These are phyloP conservation scores for Tetrapisispora arboricola DNA, from an alignment of 805 yeast genomes.

Conservation along the genomic window DNA sequence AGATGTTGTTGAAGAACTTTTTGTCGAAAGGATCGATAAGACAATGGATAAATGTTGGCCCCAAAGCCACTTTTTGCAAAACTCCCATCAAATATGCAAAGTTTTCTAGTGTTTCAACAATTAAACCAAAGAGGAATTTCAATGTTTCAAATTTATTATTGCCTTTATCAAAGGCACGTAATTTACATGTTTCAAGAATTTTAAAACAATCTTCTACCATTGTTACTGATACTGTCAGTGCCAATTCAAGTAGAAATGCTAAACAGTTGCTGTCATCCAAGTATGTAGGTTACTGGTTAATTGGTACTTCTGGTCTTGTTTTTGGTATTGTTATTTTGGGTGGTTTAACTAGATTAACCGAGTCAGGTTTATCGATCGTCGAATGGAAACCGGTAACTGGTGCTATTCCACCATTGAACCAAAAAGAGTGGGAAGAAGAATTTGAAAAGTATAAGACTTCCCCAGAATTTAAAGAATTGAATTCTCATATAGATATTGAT, in stretches of 20 bases:
- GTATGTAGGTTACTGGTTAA: slow-evolving; percentile 74
- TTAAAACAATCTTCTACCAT: slow-evolving; percentile 6
- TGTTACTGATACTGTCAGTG: not conserved
- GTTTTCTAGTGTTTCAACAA: not conserved
- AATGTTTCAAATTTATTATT: not conserved
- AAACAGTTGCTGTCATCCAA: slow-evolving; percentile 31
- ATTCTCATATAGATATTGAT: slow-evolving; percentile 71
- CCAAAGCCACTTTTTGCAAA: not conserved
- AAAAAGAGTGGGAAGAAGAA: slow-evolving; percentile 78
- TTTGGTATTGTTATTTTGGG: slow-evolving; percentile 96
- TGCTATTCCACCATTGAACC: slow-evolving; percentile 73
- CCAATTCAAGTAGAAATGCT: not conserved
- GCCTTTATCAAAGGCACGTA: slow-evolving; percentile 1
- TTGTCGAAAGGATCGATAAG: not conserved
- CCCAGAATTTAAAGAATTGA: slow-evolving; percentile 85
- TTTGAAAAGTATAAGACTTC: slow-evolving; percentile 71
- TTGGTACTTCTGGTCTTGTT: slow-evolving; percentile 79
- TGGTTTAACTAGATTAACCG: slow-evolving; percentile 90
- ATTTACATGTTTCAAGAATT: slow-evolving; percentile 8
- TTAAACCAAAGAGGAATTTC: not conserved
- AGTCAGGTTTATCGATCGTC: slow-evolving; percentile 89
- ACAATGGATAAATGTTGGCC: not conserved
- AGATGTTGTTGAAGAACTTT: not conserved
- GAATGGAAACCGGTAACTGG: slow-evolving; percentile 99
- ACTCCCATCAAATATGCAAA: not conserved